phyloP scores from a whole-genome alignment of 2,329 filamentous ascomycete genomes.

The Fusarium sp. region DNA sequence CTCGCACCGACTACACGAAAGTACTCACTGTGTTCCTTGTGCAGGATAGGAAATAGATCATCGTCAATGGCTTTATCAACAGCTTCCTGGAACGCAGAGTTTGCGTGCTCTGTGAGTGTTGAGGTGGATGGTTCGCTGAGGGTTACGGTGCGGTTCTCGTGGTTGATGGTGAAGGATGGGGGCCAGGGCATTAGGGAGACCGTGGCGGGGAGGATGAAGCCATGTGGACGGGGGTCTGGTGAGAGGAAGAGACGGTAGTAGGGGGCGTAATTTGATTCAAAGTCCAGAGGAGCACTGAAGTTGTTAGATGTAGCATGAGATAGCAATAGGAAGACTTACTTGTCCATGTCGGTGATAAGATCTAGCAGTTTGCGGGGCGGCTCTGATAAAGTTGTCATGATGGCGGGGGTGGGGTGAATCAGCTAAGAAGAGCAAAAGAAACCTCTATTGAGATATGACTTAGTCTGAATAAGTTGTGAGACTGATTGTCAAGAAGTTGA shows the following conservation, averaged over 20 bases:
- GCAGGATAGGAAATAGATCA: conserved; percentile 53
- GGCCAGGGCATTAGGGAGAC: conserved; percentile 62
- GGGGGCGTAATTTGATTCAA: conserved; percentile 49
- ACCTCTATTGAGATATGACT: neutral
- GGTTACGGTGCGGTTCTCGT: conserved; percentile 47
- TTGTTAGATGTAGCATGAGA: neutral
- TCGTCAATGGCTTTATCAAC: conserved; percentile 53
- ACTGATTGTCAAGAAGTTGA: neutral
- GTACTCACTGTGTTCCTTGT: conserved; percentile 55
- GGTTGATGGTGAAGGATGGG: conserved; percentile 50
- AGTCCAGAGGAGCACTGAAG: conserved; percentile 59
- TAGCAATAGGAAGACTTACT: conserved; percentile 46
- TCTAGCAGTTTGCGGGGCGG: conserved; percentile 49
- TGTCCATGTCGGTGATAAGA: conserved; percentile 56
- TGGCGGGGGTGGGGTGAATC: neutral
- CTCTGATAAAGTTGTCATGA: conserved; percentile 23
- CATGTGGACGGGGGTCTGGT: conserved; percentile 59
- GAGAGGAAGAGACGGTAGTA: conserved; percentile 61
- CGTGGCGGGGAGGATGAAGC: conserved; percentile 60
- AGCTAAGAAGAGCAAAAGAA: neutral
- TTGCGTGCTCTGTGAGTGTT: conserved; percentile 48
- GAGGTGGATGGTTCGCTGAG: conserved; percentile 42
- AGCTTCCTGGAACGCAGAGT: conserved; percentile 53
- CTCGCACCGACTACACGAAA: conserved; percentile 55
- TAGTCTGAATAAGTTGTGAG: neutral